Base-by-base conservation (phyloP, 805 yeast genomes). In the Hermanozyma aechmeae region DNA sequence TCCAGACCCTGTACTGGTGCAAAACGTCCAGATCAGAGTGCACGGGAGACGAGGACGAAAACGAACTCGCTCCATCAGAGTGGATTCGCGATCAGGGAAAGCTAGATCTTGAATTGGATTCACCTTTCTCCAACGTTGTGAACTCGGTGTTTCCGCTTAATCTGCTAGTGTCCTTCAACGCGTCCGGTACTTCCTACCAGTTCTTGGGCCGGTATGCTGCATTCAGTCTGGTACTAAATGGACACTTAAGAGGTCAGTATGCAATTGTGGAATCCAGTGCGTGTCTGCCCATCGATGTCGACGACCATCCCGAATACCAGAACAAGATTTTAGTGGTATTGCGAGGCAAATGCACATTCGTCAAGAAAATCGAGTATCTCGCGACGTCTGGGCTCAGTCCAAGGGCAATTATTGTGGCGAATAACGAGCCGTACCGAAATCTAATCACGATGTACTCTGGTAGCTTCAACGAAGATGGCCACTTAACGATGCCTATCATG, bases 331-430 rank as follows among this genome's bases (percentile, higher is more conserved):
- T 58, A 13, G 38, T 58, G 3, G 46, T 55, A 3, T 38, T 54
- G 32, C 34, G 77, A n/a, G 79, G 79, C 5, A 65, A 57, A 4
- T 73, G 79, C 50, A 61, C 73, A 14, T 71, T 75, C 43, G 71
- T 66, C 27, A 59, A 60, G 11, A 76, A 76, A 40, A 68, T 74
- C 12, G 41, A 53, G 23, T 58, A 61, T 31, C 41, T 75, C 28
- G 55, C 71, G 32, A 44, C 46, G 2, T 51, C 46, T 13, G 28
- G 29, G 6, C 28, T 22, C 16, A 32, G 16, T 10, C 79, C 79
- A 0, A 45, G 35, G 10, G 72, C 73, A 5, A 70, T 74, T 8
- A 51, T 76, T n/a, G 62, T 76, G 6, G 79, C 76, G 18, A 76
- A 74, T 43, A 64, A 71, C 41, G 65, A 56, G 32, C 65, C 66